Evolutionary conservation across 176 grass and related monocot species (phyloP).

Genomic region (Raddia distichophylla): DNA sequence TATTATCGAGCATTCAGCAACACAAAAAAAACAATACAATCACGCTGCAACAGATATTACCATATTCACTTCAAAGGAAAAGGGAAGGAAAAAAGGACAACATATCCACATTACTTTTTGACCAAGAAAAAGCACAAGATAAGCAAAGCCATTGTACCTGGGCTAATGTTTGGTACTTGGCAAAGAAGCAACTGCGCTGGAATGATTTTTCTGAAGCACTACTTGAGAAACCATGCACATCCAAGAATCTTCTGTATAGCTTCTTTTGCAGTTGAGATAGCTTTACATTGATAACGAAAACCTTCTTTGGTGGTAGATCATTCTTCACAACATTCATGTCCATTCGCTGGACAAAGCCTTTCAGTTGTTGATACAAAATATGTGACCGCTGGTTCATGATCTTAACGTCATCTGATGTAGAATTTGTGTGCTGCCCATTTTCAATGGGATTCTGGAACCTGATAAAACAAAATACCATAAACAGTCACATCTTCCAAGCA

Average conservation of each 20-base stretch:
- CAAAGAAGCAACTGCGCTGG: slow-evolving; percentile 79
- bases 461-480: slow-evolving; percentile 3
- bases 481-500: not conserved
- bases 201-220: slow-evolving; percentile 71
- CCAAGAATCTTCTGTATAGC: slow-evolving; percentile 92
- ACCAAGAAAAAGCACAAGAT: slow-evolving; percentile 21
- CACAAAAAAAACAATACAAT: slow-evolving; percentile 24
- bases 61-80: slow-evolving; percentile 8
- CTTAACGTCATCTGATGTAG: slow-evolving; percentile 91
- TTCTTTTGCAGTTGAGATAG: slow-evolving; percentile 90
- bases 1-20: slow-evolving; percentile 12
- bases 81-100: not conserved
- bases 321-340: slow-evolving; percentile 98
- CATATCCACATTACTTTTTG: slow-evolving; percentile 24
- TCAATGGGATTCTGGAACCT: slow-evolving; percentile 99
- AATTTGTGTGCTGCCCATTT: slow-evolving; percentile 97
- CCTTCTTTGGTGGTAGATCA: slow-evolving; percentile 94
- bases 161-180: slow-evolving; percentile 86
- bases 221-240: slow-evolving; percentile 82
- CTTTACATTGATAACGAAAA: slow-evolving; percentile 97
- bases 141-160: slow-evolving; percentile 54
- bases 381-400: slow-evolving; percentile 98
- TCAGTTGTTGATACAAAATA: slow-evolving; percentile 92
- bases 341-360: slow-evolving; percentile 99
- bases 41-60: slow-evolving; percentile 2